Evolutionary conservation across 2,329 filamentous ascomycete genomes (phyloP), one percentile per base, ranked within the genome.

Genomic region (Teratosphaeria zuluensis): DNA sequence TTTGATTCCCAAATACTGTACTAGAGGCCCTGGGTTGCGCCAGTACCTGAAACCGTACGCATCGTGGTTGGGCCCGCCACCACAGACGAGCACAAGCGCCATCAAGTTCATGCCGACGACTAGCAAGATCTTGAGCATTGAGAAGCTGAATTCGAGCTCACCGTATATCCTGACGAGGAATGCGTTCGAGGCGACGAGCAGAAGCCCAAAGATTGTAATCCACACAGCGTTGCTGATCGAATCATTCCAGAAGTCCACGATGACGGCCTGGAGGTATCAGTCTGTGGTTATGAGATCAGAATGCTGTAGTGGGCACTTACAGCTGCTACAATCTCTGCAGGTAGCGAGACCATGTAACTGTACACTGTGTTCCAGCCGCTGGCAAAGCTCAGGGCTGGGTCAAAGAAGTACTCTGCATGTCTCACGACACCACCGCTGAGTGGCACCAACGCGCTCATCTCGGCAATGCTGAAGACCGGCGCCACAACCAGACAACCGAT

Each of bases 11-110:
- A 75, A 71, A n/a, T 48, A 48, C n/a, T 48, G 42, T n/a, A 48
- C 61, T 30, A 77, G 77, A 3, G 74, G 74, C 11, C 75, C 75
- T 1, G 75, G 75, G 8, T 74, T 65, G 5, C 71, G 68, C 69
- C 74, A 77, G 65, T 77, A 77, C 53, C 72, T 70, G 67, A 77
- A 77, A 28, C 76, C 76, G 28, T 72, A 76, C 3, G 72, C 66
- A 51, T 72, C 68, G 46, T 69, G 65, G 54, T 67, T 68, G 6
- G 76, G 75, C 5, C 73, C 75, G 24, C 71, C 76, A 30, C 77
- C 77, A 31, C 42, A 52, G 28, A 53, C 56, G 32, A 61, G 8
- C 9, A 58, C 53, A 11, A 61, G 30, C 5, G 42, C 42, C 53
- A 61, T 53, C 11, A 78, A 72, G 2, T 72, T 72, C 30, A 77